Conservation (phyloP, 257 asterid genomes). For the Solanum ossicruentum region DNA sequence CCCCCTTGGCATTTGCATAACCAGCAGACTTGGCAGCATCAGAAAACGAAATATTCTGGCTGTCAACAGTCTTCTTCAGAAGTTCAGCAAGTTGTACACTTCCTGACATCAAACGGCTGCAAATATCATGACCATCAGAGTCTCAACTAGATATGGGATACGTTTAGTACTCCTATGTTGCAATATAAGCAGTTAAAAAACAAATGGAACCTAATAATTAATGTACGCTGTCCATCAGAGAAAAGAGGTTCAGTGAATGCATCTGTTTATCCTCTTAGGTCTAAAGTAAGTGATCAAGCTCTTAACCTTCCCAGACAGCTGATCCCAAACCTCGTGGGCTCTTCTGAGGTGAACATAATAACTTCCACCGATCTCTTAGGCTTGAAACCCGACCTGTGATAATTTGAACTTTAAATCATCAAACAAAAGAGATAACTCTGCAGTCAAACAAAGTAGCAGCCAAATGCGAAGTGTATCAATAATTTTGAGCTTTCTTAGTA, state of each 20-base stretch:
- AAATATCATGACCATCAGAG: slow-evolving; percentile 20
- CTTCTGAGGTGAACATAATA: slow-evolving; percentile 96
- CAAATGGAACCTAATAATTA: not conserved
- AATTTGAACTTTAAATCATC: not conserved
- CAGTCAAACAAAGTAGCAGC: not conserved
- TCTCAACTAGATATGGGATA: not conserved
- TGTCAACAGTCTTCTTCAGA: slow-evolving; percentile 54
- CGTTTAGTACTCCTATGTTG: not conserved
- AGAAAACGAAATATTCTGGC: slow-evolving; percentile 44
- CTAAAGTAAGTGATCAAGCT: not conserved
- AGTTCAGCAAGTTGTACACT: slow-evolving; percentile 48
- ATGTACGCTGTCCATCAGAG: not conserved
- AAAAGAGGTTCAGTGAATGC: not conserved
- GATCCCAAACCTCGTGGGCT: slow-evolving; percentile 95
- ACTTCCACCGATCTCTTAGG: slow-evolving; percentile 89
- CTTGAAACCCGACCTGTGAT: slow-evolving; percentile 63
- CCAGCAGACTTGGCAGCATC: slow-evolving; percentile 80
- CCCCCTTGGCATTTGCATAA: slow-evolving; percentile 25
- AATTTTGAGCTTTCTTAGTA: not conserved
- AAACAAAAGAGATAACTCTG: not conserved
- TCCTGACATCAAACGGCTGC: slow-evolving; percentile 91
- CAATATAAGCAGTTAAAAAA: not conserved
- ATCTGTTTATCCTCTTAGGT: not conserved
- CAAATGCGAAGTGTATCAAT: not conserved
- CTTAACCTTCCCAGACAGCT: slow-evolving; percentile 93